Evolutionary conservation across 805 yeast species (phyloP).

Genomic region (Zygotorulaspora danielsina): DNA sequence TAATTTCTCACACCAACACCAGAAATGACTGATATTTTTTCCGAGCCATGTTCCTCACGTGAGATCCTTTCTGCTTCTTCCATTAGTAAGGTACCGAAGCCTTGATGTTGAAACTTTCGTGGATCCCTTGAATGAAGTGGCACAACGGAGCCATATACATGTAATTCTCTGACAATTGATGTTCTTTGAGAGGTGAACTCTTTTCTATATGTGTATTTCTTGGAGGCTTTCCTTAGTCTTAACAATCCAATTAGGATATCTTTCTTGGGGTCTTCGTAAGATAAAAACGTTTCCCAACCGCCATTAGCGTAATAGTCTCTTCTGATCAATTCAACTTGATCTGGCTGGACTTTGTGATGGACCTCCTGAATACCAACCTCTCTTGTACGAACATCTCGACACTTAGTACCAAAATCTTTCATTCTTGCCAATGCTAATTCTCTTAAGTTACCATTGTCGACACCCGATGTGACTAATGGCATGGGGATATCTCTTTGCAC

Average conservation of each 20-base stretch:
- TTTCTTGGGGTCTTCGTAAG: conserved; percentile 95
- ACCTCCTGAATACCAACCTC: conserved; percentile 99
- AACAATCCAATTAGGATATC: conserved; percentile 91
- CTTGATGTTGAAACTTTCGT: conserved; percentile 97
- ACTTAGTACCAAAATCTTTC: conserved; percentile 95
- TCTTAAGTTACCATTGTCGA: conserved; percentile 93
- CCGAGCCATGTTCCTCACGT: conserved; percentile 88
- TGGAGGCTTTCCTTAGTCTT: conserved; percentile 81
- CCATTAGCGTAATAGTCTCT: conserved; percentile 97
- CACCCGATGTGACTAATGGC: conserved; percentile 98
- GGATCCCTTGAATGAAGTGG: conserved; percentile 97
- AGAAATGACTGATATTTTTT: conserved; percentile 86
- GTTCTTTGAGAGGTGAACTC: conserved; percentile 82
- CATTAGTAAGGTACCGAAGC: conserved; percentile 95
- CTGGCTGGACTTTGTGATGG: conserved; percentile 93
- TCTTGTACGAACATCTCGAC: conserved; percentile 94
- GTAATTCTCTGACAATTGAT: conserved; percentile 93
- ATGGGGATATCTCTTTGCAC: conserved; percentile 98
- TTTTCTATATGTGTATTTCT: conserved; percentile 84
- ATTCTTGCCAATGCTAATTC: conserved; percentile 94
- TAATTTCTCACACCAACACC: conserved; percentile 98
- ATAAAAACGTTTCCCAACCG: conserved; percentile 96
- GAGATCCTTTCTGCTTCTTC: conserved; percentile 98
- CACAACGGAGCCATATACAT: conserved; percentile 95
- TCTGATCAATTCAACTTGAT: conserved; percentile 91